These are phyloP conservation scores for Ulvella scutata DNA, from an alignment of 139 green algal species.

Conservation along the genomic window DNA sequence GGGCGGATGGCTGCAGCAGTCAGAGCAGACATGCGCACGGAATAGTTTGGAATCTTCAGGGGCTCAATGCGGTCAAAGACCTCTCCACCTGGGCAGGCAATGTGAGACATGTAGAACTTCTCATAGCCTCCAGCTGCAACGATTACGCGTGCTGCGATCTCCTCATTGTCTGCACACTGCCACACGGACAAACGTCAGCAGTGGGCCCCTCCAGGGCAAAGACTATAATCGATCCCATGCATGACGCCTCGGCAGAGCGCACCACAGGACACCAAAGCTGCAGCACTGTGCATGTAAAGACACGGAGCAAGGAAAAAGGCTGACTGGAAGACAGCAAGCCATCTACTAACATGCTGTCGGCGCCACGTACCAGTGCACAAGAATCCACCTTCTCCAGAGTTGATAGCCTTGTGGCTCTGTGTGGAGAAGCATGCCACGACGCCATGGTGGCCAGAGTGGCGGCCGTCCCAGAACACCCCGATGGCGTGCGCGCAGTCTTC, in stretches of 20 bases:
- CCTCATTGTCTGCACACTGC: background rate
- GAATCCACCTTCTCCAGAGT: conserved; percentile 22
- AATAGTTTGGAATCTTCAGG: conserved; percentile 18
- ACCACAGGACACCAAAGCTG: too few relatives aligned
- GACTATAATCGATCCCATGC: too few relatives aligned
- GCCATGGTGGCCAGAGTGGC: conserved; percentile 15
- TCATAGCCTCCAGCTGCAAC: conserved; percentile 15
- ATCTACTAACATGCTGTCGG: too few relatives aligned
- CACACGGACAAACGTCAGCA: background rate
- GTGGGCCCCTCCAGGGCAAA: background rate
- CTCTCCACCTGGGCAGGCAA: conserved; percentile 8
- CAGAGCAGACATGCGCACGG: conserved; percentile 15
- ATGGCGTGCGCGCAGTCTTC: conserved; percentile 21
- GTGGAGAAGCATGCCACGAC: conserved; percentile 11
- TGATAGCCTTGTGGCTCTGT: conserved; percentile 21
- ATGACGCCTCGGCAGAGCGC: too few relatives aligned
- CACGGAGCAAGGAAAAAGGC: background rate
- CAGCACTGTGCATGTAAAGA: background rate
- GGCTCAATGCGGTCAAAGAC: conserved; percentile 19
- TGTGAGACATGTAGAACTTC: conserved; percentile 19
- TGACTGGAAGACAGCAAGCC: background rate
- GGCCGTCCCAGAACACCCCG: conserved; percentile 14
- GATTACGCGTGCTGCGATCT: conserved; percentile 16
- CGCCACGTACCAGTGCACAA: conserved; percentile 6
- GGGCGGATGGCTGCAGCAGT: conserved; percentile 16